phyloP scores from a whole-genome alignment of 495 filamentous ascomycete genomes.

The Penicillium waksmanii region DNA sequence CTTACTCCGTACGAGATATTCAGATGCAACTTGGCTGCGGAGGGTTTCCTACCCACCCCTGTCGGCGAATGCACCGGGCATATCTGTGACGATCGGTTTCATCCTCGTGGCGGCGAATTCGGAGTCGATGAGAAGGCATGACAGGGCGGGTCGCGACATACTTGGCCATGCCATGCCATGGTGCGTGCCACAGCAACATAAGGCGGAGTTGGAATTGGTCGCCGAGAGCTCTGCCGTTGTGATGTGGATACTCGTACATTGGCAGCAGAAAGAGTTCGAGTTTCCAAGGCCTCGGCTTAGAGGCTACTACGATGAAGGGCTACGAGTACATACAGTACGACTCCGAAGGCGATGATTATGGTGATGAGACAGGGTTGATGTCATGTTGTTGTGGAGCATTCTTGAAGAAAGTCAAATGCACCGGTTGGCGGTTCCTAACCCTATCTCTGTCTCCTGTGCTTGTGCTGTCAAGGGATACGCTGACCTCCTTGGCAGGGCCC shows the following conservation, averaged over 20 bases:
- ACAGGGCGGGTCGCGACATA: not conserved
- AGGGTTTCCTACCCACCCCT: slow-evolving; percentile 23
- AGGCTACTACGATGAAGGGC: not conserved
- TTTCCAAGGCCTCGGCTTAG: too few relatives aligned
- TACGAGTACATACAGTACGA: not conserved
- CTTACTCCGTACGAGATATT: not conserved
- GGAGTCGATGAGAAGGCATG: not conserved
- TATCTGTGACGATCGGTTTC: slow-evolving; percentile 25
- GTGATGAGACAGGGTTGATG: not conserved
- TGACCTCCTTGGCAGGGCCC: too few relatives aligned
- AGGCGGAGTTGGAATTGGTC: too few relatives aligned
- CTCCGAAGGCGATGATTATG: not conserved
- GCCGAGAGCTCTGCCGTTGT: too few relatives aligned
- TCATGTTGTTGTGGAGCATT: not conserved
- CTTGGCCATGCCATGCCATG: not conserved
- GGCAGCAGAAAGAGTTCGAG: too few relatives aligned
- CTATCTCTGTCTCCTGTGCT: too few relatives aligned
- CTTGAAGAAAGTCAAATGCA: not conserved
- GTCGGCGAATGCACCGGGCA: slow-evolving; percentile 19
- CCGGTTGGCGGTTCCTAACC: too few relatives aligned
- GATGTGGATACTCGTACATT: too few relatives aligned
- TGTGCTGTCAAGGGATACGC: too few relatives aligned
- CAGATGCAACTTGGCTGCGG: slow-evolving; percentile 19
- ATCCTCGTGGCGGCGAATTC: slow-evolving; percentile 2
- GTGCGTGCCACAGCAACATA: not conserved